Conservation (phyloP, 2,329 filamentous ascomycete genomes). For the Hymenoscyphus linearis region DNA sequence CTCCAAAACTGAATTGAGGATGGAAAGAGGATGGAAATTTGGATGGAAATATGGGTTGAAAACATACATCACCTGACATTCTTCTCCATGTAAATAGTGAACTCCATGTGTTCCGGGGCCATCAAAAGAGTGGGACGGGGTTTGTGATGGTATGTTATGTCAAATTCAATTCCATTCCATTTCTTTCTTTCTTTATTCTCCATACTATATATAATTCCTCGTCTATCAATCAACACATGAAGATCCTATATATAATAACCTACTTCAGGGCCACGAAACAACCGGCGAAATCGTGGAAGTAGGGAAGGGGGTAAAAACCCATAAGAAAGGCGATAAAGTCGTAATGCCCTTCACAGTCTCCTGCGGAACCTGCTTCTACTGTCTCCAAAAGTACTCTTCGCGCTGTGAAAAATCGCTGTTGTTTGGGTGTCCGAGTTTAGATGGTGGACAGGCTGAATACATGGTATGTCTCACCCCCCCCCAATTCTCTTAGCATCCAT, state of each 20-base stretch:
- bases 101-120: constrained; percentile 79
- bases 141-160: constrained; percentile 49
- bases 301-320: constrained; percentile 61
- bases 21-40: too few species aligned
- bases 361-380: constrained; percentile 79
- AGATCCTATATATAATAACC: too few species aligned
- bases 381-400: constrained; percentile 68
- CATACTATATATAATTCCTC: too few species aligned
- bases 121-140: constrained; percentile 61
- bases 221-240: too few species aligned
- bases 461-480: constrained; percentile 43
- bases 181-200: too few species aligned
- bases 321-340: constrained; percentile 70
- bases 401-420: constrained; percentile 67
- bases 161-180: too few species aligned
- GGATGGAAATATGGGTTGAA: too few species aligned
- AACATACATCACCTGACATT: background rate
- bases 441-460: constrained; percentile 79
- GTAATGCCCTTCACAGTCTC: constrained; percentile 81
- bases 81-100: constrained; percentile 51
- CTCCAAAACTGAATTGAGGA: too few species aligned
- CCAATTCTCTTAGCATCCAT: too few species aligned
- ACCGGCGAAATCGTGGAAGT: constrained; percentile 67
- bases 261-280: constrained; percentile 70
- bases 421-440: constrained; percentile 64